These are phyloP conservation scores for Tylopilus sp. DNA, from an alignment of 1,284 basidiomycete species.

Conservation along the genomic window DNA sequence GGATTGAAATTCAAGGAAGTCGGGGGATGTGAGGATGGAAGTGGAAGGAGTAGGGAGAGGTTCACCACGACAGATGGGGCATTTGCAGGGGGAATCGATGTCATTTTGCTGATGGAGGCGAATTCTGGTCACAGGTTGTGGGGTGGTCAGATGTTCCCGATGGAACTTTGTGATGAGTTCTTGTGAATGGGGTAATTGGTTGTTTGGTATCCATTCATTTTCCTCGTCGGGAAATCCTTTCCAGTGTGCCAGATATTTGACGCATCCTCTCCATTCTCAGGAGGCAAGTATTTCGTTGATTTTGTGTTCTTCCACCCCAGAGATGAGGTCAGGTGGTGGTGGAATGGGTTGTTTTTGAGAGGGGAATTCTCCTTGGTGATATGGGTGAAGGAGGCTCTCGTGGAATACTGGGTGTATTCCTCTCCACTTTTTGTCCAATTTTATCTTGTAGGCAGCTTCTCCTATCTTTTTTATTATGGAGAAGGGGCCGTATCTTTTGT, in stretches of 20 bases:
- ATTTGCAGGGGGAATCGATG: no score
- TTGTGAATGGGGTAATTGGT: fast-evolving
- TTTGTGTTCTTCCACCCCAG: not conserved
- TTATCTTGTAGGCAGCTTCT: not conserved
- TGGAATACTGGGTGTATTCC: not conserved
- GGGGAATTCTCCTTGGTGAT: not conserved
- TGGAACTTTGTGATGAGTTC: not conserved
- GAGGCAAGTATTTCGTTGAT: not conserved
- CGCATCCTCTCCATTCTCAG: fast-evolving
- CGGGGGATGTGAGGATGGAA: no score
- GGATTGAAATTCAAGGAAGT: no score
- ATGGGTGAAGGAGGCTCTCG: not conserved
- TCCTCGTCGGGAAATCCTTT: not conserved
- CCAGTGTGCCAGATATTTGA: not conserved
- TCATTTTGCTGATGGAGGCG: no score
- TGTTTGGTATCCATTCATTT: not conserved
- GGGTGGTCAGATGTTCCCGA: not conserved
- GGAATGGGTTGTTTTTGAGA: no score
- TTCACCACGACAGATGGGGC: no score
- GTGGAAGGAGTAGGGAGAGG: no score
- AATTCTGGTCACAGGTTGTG: not conserved
- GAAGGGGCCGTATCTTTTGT: not conserved
- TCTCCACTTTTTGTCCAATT: not conserved
- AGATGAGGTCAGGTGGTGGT: not conserved
- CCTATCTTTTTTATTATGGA: not conserved